Evolutionary conservation across 164 flowering plant species (phyloP), one percentile per base, ranked within the genome.

Genomic region (Tinospora cordifolia): DNA sequence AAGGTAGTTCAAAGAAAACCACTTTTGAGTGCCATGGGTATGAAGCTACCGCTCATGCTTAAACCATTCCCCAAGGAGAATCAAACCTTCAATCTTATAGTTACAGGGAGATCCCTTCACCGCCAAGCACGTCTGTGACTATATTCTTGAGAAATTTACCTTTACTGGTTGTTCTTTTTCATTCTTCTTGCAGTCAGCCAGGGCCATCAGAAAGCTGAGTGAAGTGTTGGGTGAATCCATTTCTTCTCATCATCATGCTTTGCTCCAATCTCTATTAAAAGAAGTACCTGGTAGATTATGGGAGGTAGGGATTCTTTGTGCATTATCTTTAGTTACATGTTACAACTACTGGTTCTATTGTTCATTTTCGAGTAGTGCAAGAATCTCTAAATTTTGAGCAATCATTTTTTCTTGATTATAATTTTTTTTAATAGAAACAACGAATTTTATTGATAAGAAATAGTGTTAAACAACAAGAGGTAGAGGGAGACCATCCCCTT

Each of bases 221-320:
- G 97, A 92, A 76, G 86, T 88, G 74, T 80, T 94, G 77, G 97
- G 92, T 63, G 99, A 94, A 68, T 83, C 89, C 21, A 73, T 94
- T 47, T 85, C 92, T 64, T 69, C 89, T 68, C 78, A 82, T 71
- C 88, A 87, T 79, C 71, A 71, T 66, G 81, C 75, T 34, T 75
- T 94, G 73, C 85, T 94, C 59, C 73, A 82, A 25, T 81, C 86
- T 76, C 87, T 92, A 69, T 71, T 94, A 79, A 85, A 87, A 74
- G 99, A 94, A 80, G 39, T 90, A 70, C 91, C 92, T 75, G 98
- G 99, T 54, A 93, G 97, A 14, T 75, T 92, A 64, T 94, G 99
- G 99, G 99, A 94, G 98, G 99, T 94, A 84, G 21, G 77, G 38
- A 65, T 26, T 51, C 69, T 36, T 60, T 41, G 54, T 49, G 36